These are phyloP conservation scores for Aureobasidium sp. DNA, from an alignment of 2,329 filamentous ascomycete species.

Conservation along the genomic window DNA sequence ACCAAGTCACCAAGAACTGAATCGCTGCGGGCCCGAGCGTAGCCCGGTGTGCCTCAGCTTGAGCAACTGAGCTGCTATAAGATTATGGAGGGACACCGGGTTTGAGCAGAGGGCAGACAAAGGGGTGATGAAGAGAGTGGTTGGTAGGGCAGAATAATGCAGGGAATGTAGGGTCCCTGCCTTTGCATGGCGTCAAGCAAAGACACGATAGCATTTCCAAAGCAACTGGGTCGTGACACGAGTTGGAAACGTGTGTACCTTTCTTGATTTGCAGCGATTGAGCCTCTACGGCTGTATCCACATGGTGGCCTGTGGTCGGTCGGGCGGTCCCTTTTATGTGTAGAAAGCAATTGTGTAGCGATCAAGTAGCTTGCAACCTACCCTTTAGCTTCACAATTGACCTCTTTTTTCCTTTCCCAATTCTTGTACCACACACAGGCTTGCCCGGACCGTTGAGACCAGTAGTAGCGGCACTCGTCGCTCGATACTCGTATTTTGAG, in stretches of 20 bases:
- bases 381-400: background rate
- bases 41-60: constrained; percentile 4
- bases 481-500: background rate
- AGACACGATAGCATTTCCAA: background rate
- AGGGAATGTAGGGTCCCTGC: background rate
- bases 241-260: no score
- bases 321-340: background rate
- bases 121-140: background rate
- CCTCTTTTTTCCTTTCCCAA: background rate
- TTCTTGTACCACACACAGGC: background rate
- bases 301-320: constrained; percentile 5
- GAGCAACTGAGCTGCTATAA: background rate
- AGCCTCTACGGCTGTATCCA: background rate
- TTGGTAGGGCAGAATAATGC: background rate
- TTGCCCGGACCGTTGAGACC: constrained; percentile 3
- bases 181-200: background rate
- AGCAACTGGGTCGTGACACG: background rate
- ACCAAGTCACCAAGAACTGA: background rate
- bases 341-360: background rate
- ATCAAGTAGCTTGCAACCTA: background rate
- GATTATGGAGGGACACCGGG: background rate
- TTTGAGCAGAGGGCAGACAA: background rate
- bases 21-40: background rate
- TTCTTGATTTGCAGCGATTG: background rate
- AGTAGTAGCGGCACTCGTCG: background rate